These are phyloP conservation scores for Aspergillus ruber DNA, from an alignment of 2,329 filamentous ascomycete genomes.

Conservation along the genomic window DNA sequence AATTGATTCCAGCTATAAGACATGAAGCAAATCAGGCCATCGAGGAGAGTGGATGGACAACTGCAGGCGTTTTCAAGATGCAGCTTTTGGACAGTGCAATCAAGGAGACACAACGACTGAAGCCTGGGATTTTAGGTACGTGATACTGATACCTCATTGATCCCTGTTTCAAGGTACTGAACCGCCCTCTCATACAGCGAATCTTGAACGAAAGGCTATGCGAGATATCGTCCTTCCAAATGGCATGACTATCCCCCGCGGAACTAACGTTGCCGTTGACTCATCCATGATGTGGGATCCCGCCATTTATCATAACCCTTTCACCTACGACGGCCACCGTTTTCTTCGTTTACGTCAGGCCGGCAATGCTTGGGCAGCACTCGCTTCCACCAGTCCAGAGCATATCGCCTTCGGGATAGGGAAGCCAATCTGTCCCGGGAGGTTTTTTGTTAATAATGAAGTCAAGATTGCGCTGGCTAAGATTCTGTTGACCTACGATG, in stretches of 20 bases:
- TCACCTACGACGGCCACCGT: conserved; percentile 2
- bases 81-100: conserved; percentile 13
- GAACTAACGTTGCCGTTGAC: conserved; percentile 8
- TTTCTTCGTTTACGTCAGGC: conserved; percentile 2
- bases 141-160: not conserved
- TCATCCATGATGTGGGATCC: conserved; percentile 9
- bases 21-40: conserved; percentile 7
- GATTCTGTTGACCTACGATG: conserved; percentile 20
- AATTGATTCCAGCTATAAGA: conserved; percentile 5
- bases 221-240: conserved; percentile 10
- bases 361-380: not conserved
- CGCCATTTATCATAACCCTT: conserved; percentile 9
- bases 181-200: not conserved
- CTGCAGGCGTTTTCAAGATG: conserved; percentile 13
- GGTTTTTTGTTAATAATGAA: conserved; percentile 21
- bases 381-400: not conserved
- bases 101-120: conserved; percentile 11
- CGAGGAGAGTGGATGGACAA: conserved; percentile 4
- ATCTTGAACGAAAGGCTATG: conserved; percentile 6
- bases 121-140: conserved; percentile 6
- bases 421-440: conserved; percentile 20
- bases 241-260: conserved; percentile 11
- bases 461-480: conserved; percentile 21
- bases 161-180: not conserved
- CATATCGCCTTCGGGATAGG: conserved; percentile 20